Conservation (phyloP, 2,329 filamentous ascomycete genomes). For the Xylariaceae sp. region DNA sequence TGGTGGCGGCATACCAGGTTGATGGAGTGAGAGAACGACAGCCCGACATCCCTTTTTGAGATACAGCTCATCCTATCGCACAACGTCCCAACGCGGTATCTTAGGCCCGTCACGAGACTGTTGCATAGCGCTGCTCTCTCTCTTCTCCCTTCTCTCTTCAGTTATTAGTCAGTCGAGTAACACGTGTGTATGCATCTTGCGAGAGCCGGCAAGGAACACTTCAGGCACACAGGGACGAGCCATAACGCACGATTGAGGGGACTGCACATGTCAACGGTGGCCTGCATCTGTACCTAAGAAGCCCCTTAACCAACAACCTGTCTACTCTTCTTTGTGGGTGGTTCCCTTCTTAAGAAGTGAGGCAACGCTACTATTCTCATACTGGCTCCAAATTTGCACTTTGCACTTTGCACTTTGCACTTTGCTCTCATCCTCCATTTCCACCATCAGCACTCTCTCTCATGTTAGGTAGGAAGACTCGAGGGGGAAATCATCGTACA, state of each 20-base stretch:
- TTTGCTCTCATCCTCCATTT: not conserved
- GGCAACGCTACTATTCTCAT: slow-evolving; percentile 12
- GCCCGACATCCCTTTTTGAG: slow-evolving; percentile 11
- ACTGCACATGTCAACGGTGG: slow-evolving; percentile 14
- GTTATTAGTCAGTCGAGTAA: slow-evolving; percentile 9
- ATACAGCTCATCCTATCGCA: slow-evolving; percentile 6
- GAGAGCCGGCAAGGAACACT: slow-evolving; percentile 5
- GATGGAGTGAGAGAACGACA: slow-evolving; percentile 1
- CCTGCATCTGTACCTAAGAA: slow-evolving; percentile 34
- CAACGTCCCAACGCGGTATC: slow-evolving; percentile 13
- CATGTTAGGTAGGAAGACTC: not conserved
- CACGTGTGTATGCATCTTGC: slow-evolving; percentile 22
- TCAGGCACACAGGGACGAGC: slow-evolving; percentile 11
- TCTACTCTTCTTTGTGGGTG: not conserved
- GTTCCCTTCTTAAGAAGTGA: slow-evolving; percentile 16
- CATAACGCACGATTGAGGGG: slow-evolving; percentile 8
- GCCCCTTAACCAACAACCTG: slow-evolving; percentile 3
- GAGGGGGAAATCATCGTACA: not conserved
- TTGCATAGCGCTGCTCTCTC: slow-evolving; percentile 11
- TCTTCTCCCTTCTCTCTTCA: slow-evolving; percentile 2
- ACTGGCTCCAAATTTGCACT: slow-evolving; percentile 7
- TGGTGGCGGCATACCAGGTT: not conserved
- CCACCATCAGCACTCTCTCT: not conserved
- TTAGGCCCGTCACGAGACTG: slow-evolving; percentile 15
- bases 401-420: slow-evolving; percentile 1